phyloP scores from a whole-genome alignment of 2,329 filamentous ascomycete species.

The Botrytis paeoniae region DNA sequence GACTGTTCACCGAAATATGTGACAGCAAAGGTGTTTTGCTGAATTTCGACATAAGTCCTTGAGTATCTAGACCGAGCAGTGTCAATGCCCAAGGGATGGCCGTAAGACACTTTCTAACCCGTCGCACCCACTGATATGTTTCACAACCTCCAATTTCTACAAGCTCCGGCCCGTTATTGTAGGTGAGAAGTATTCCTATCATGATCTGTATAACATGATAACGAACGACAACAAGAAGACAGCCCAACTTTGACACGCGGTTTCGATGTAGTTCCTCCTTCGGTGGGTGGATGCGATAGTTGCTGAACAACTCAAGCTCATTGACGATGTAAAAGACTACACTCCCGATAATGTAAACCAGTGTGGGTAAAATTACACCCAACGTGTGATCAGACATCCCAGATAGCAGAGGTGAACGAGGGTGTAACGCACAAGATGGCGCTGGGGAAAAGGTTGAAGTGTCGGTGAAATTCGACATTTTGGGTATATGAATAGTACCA shows the following conservation, averaged over 20 bases:
- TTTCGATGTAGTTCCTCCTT: conserved; percentile 14
- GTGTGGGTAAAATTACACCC: conserved; percentile 10
- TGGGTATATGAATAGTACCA: not conserved
- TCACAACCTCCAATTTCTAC: not conserved
- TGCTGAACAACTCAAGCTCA: conserved; percentile 1
- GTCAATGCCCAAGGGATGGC: not conserved
- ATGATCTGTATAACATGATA: conserved; percentile 13
- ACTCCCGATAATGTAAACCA: conserved; percentile 8
- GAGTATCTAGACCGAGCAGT: not conserved
- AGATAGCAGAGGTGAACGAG: not conserved
- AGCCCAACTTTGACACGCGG: conserved; percentile 7
- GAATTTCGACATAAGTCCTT: not conserved
- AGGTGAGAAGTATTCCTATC: conserved; percentile 11
- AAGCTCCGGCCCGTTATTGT: conserved; percentile 4
- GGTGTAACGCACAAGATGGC: not conserved
- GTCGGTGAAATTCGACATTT: not conserved
- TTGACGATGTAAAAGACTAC: conserved; percentile 5
- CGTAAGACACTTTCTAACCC: not conserved
- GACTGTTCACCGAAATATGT: not conserved
- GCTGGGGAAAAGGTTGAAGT: not conserved
- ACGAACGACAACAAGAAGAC: conserved; percentile 14
- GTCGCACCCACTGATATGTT: not conserved
- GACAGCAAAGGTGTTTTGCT: not conserved
- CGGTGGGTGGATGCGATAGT: conserved; percentile 12
- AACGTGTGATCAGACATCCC: conserved; percentile 9